phyloP scores from a whole-genome alignment of 768 basidiomycete species.

The Glaciozyma martinii region DNA sequence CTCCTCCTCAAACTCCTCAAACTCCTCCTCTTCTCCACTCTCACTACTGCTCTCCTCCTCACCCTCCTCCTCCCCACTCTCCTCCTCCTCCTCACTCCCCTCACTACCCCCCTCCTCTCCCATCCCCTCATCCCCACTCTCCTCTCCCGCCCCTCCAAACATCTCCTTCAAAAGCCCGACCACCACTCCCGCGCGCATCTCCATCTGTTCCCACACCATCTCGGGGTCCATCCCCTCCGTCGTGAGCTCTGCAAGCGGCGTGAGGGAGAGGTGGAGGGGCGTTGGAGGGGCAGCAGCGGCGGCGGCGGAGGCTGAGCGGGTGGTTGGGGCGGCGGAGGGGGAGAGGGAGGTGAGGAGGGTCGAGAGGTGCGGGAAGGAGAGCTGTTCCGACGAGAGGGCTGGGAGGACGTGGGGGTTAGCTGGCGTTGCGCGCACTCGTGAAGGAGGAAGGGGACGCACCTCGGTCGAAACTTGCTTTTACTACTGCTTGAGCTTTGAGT shows the following conservation, averaged over 20 bases:
- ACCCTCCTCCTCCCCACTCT: slow-evolving; percentile 34
- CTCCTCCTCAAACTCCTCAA: slow-evolving; percentile 7
- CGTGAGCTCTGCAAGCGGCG: slow-evolving; percentile 63
- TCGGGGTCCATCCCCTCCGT: slow-evolving; percentile 60
- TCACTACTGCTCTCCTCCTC: slow-evolving; percentile 33
- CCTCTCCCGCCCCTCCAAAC: slow-evolving; percentile 33
- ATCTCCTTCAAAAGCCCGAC: slow-evolving; percentile 39
- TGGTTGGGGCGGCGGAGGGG: slow-evolving; percentile 55
- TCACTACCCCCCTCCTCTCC: slow-evolving; percentile 33
- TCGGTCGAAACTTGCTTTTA: slow-evolving; percentile 40
- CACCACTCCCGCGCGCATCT: slow-evolving; percentile 63
- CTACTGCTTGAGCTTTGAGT: slow-evolving; percentile 37
- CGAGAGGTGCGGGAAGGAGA: slow-evolving; percentile 57
- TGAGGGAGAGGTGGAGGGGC: slow-evolving; percentile 40
- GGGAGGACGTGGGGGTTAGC: neutral
- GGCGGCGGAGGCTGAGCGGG: slow-evolving; percentile 45
- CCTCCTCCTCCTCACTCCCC: slow-evolving; percentile 34
- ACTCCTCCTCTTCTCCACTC: slow-evolving; percentile 17
- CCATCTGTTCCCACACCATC: slow-evolving; percentile 90
- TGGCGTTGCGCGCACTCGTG: neutral
- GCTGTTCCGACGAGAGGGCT: slow-evolving; percentile 61
- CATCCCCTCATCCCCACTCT: slow-evolving; percentile 34
- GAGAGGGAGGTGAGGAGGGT: slow-evolving; percentile 60
- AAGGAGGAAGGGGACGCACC: slow-evolving; percentile 33
- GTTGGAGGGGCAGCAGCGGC: slow-evolving; percentile 40